Base-by-base conservation (phyloP, 1,284 basidiomycete genomes). In the Tremellales sp. region DNA sequence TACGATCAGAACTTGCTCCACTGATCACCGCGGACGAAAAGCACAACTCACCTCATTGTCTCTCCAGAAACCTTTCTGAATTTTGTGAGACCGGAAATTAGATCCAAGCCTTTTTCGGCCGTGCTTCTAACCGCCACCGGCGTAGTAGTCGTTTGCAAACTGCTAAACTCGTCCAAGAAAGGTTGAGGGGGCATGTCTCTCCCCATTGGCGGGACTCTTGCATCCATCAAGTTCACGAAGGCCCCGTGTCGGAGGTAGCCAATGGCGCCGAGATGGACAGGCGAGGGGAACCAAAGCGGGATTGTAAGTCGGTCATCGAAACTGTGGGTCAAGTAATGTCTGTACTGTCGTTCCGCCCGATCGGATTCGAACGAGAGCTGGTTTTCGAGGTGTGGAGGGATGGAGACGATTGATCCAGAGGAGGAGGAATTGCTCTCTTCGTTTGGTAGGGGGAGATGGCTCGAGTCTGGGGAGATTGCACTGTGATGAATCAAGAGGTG, bases 171-270 rank as follows among this genome's bases (percentile, higher is more conserved):
- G 39, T 75, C 70, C 8, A 84, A 57, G 13, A 77, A 78, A 0
- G 81, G 78, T 42, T 81, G 45, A 1, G 59, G 61, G 14, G 59
- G 61, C 14, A 55, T 4, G 28, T 13, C 29, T 16, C 6, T 18
- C 9, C 76, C 67, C 49, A 81, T 75, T 0, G 82, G 48, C 4
- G 51, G 59, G 7, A 40, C 9, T 37, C 47, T 48, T 1, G 53
- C 77, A 63, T 85, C 85, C 70, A 86, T 82, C 2, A 87, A 73
- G 14, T 81, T 82, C 25, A 85, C 69, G 56, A 88, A 89, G 24
- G 68, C 63, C 1, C 86, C 86, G 12, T 66, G 67, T 0, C 81
- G 78, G 51, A 86, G 71, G 61, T 84, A 87, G 4, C 86, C 86
- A 2, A 89, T 80, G 1, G 82, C 79, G 5, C 86, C 86, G 1